Evolutionary conservation across 2,329 filamentous ascomycete species (phyloP).

Genomic region (Aspergillus latus): DNA sequence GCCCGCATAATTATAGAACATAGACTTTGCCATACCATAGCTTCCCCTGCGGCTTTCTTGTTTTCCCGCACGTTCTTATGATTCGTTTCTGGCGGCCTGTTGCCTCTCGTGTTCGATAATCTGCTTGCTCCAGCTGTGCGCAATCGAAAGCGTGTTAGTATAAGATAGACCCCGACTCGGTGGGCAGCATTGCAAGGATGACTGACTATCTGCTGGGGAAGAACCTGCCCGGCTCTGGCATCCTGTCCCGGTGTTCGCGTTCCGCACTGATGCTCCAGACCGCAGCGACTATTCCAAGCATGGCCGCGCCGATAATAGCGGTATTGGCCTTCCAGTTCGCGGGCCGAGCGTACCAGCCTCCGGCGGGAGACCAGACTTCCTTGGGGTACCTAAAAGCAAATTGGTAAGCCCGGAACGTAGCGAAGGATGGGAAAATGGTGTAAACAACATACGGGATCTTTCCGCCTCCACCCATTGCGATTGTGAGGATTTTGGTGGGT

Average conservation of each 20-base stretch:
- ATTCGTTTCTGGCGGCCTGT: constrained; percentile 46
- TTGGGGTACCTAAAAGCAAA: constrained; percentile 74
- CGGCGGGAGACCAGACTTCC: constrained; percentile 98
- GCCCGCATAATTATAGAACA: constrained; percentile 37
- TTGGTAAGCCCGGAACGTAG: constrained; percentile 24
- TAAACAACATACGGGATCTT: constrained; percentile 65
- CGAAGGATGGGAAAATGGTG: constrained; percentile 25
- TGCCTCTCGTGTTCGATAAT: constrained; percentile 66
- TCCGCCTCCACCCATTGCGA: constrained; percentile 71
- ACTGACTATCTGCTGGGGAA: constrained; percentile 82
- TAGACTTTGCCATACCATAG: constrained; percentile 29
- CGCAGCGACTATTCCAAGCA: constrained; percentile 67
- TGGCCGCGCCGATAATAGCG: constrained; percentile 66
- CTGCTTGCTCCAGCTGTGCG: constrained; percentile 66
- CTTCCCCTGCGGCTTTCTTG: constrained; percentile 21
- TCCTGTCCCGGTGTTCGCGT: constrained; percentile 69
- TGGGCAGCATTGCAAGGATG: constrained; percentile 10
- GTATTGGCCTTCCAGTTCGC: constrained; percentile 96
- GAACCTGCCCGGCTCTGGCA: constrained; percentile 75
- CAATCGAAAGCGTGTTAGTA: constrained; percentile 20
- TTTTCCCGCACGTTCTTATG: constrained; percentile 26
- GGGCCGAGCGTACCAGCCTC: constrained; percentile 96
- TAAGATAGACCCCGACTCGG: background rate
- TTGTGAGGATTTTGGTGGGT: constrained; percentile 23
- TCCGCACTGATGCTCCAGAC: constrained; percentile 73